Evolutionary conservation across 2,329 filamentous ascomycete genomes (phyloP).

Genomic region (Cercospora brassicicola): DNA sequence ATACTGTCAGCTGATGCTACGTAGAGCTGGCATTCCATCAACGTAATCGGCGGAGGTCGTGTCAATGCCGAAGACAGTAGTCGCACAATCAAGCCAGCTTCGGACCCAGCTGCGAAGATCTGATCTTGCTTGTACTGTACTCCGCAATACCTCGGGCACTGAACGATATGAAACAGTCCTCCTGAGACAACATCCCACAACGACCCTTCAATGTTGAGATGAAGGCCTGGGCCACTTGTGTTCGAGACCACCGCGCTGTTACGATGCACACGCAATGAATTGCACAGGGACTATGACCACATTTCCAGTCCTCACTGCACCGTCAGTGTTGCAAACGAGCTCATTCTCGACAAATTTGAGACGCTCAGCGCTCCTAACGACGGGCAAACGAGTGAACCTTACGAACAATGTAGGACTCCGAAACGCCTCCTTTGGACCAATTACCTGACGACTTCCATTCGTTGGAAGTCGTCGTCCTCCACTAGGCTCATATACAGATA

Average conservation of each 20-base stretch:
- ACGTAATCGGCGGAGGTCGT: not conserved
- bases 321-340: not conserved
- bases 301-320: not conserved
- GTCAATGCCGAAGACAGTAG: not conserved
- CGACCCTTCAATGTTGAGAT: not conserved
- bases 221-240: not conserved
- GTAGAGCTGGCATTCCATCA: not conserved
- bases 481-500: not conserved
- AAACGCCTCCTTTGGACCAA: not conserved
- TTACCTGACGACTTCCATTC: not conserved
- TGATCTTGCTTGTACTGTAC: not conserved
- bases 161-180: not conserved
- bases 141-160: not conserved
- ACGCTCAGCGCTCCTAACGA: not conserved
- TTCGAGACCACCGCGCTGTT: not conserved
- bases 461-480: not conserved
- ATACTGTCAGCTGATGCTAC: not conserved
- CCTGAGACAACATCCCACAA: not conserved
- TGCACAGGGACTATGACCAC: not conserved
- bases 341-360: not conserved
- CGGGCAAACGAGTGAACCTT: not conserved
- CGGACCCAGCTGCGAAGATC: not conserved
- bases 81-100: not conserved
- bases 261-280: not conserved
- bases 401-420: not conserved